A percentile compares a stretch with the other conserved stretches of the same genome.
phyloP scores from a whole-genome alignment of 2,329 filamentous ascomycete species.

The Stenocarpella maydis region DNA sequence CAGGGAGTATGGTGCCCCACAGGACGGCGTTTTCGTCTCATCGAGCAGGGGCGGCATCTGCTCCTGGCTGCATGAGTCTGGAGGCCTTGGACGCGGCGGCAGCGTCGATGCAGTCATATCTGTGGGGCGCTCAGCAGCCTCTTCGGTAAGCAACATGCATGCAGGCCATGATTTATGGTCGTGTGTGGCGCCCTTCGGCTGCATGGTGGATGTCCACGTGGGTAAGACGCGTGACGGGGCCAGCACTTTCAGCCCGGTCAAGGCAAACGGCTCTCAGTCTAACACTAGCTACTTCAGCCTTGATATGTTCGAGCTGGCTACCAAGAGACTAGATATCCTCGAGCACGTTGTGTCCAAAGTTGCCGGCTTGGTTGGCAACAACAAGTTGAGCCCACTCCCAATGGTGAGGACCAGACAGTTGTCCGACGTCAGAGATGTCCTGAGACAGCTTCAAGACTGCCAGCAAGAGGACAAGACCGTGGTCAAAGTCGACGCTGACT shows the following conservation, averaged over 20 bases:
- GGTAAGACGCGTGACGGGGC: neutral
- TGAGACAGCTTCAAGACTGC: constrained; percentile 48
- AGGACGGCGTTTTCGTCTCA: constrained; percentile 43
- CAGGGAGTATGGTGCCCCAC: neutral
- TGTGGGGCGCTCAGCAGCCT: constrained; percentile 45
- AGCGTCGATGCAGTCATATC: constrained; percentile 31
- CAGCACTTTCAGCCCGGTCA: neutral
- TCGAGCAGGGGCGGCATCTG: constrained; percentile 34
- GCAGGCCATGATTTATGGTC: constrained; percentile 44
- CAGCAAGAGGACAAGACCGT: constrained; percentile 49
- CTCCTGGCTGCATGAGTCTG: neutral
- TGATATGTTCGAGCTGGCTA: constrained; percentile 54
- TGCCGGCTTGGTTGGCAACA: constrained; percentile 45
- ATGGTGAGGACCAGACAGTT: constrained; percentile 48
- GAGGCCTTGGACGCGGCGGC: neutral
- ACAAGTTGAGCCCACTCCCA: constrained; percentile 47
- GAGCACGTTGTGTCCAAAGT: constrained; percentile 49
- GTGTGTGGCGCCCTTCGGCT: constrained; percentile 25
- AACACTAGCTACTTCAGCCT: constrained; percentile 53
- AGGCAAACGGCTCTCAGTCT: neutral
- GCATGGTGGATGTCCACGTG: neutral
- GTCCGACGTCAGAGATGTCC: constrained; percentile 49
- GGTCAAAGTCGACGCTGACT: neutral
- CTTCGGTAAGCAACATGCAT: constrained; percentile 51
- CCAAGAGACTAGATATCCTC: constrained; percentile 51